A percentile compares a stretch with the other conserved stretches of the same genome.
Conservation (phyloP, 352 stramenopile species). For the Globisporangium spinosum region DNA sequence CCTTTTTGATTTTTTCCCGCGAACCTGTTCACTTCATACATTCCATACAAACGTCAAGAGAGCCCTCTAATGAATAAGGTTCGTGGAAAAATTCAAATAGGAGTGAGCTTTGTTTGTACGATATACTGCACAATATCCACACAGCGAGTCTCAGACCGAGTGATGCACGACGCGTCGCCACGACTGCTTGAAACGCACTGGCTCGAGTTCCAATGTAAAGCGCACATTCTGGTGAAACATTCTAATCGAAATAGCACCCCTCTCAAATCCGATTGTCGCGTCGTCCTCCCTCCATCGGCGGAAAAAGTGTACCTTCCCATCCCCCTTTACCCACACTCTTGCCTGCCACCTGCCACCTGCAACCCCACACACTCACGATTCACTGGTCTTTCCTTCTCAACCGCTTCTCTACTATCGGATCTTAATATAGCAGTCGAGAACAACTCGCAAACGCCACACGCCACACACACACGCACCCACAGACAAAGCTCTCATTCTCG, state of each 20-base stretch:
- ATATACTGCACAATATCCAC: neutral
- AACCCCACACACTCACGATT: neutral
- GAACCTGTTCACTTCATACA: too few species aligned
- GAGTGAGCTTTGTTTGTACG: too few species aligned
- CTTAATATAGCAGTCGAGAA: constrained; percentile 11
- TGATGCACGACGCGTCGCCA: neutral
- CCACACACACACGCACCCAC: neutral
- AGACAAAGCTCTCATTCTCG: constrained; percentile 8
- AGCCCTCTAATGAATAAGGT: too few species aligned
- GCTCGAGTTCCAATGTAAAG: neutral
- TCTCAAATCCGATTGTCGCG: neutral
- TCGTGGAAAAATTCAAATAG: too few species aligned
- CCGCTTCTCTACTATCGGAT: neutral
- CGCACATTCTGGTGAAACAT: neutral
- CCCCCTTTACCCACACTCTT: neutral
- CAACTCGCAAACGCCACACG: neutral
- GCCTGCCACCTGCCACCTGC: neutral
- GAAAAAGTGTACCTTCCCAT: constrained; percentile 26
- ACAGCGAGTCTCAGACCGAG: neutral
- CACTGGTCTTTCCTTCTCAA: constrained; percentile 8
- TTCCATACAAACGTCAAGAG: too few species aligned
- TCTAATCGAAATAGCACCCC: neutral
- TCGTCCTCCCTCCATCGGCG: constrained; percentile 26
- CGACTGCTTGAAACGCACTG: neutral
- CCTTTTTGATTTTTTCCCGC: too few species aligned